Evolutionary conservation across 257 asterid species (phyloP).

Genomic region (Lycium ferocissimum): DNA sequence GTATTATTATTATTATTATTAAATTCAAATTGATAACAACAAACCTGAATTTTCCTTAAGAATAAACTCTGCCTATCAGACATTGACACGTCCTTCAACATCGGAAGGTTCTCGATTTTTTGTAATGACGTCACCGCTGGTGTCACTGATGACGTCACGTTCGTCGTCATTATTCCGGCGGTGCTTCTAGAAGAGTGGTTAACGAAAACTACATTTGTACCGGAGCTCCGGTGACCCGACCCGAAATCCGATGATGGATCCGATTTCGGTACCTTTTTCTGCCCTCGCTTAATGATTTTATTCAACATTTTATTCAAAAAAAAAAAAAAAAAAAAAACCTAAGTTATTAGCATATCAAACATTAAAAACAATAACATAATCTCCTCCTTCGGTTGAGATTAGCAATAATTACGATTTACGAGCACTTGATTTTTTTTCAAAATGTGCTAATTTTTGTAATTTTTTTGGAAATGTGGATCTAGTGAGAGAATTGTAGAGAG

Average conservation of each 20-base stretch:
- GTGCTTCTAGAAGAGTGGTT: conserved; percentile 20
- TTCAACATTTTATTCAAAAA: conserved; percentile 7
- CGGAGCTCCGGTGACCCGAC: conserved; percentile 26
- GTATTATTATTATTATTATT: conserved; percentile 56
- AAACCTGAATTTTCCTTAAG: conserved; percentile 61
- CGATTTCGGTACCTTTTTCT: conserved; percentile 26
- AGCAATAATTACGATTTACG: background rate
- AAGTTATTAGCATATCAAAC: background rate
- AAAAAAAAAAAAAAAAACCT: background rate
- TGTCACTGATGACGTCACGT: conserved; percentile 1
- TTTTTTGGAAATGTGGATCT: background rate
- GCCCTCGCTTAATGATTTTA: conserved; percentile 27
- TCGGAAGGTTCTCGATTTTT: conserved; percentile 61
- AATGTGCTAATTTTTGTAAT: background rate
- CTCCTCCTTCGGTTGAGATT: background rate
- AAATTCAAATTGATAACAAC: conserved; percentile 66
- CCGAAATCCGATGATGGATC: conserved; percentile 10
- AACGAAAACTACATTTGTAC: conserved; percentile 21
- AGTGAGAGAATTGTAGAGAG: background rate
- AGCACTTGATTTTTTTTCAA: conserved; percentile 3
- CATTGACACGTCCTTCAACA: conserved; percentile 61
- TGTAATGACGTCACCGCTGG: background rate
- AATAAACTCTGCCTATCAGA: conserved; percentile 70
- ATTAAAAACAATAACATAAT: background rate
- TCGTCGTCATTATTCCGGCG: background rate